Conservation (phyloP, 805 yeast genomes). For the Myxozyma vanderwaltii region DNA sequence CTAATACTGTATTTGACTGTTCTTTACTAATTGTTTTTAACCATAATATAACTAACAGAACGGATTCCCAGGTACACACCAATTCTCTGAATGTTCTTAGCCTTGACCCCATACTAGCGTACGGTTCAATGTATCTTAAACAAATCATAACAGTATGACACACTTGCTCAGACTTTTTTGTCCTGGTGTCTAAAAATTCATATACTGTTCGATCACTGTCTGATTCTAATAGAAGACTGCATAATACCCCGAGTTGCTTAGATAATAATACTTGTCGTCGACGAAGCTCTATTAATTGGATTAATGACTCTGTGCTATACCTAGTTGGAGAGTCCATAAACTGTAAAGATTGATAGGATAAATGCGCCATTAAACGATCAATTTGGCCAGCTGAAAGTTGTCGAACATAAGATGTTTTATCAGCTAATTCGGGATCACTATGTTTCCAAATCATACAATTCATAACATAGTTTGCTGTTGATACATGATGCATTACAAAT, state of each 20-base stretch:
- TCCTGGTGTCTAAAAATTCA: background rate
- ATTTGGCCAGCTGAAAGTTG: conserved; percentile 3
- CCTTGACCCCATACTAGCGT: background rate
- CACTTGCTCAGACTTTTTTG: background rate
- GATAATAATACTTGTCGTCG: conserved; percentile 6
- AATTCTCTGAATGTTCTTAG: conserved; percentile 2
- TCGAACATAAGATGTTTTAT: background rate
- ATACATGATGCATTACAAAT: conserved; percentile 8
- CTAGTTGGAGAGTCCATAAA: background rate
- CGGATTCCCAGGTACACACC: conserved; percentile 14
- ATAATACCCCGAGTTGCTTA: background rate
- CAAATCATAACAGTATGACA: conserved; percentile 1
- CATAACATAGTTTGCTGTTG: conserved; percentile 3
- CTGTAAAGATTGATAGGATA: background rate
- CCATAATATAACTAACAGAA: conserved; percentile 8
- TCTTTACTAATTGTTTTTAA: background rate
- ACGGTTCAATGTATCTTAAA: conserved; percentile 7
- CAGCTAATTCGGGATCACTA: background rate
- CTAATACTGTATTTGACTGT: background rate
- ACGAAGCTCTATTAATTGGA: conserved; percentile 7
- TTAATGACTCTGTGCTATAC: background rate
- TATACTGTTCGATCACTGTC: background rate
- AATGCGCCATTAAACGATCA: conserved; percentile 1
- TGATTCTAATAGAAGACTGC: conserved; percentile 4
- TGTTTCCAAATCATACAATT: background rate